Base-by-base conservation (phyloP, 1,284 basidiomycete species). In the Sporisorium iseilematis-ciliati region DNA sequence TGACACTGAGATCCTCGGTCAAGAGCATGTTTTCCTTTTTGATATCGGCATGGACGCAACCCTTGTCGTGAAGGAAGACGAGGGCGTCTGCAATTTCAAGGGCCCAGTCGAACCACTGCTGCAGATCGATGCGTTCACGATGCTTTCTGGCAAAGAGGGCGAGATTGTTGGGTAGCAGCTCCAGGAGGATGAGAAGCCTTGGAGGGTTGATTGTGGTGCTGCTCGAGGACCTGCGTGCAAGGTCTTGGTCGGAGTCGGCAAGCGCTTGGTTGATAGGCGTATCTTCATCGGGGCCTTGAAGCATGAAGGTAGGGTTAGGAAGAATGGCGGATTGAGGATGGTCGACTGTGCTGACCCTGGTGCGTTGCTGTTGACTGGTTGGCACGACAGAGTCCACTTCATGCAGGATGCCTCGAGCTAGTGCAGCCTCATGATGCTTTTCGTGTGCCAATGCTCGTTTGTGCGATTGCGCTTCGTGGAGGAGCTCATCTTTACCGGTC, bases 11-110 rank as follows among this genome's bases (percentile, higher is more conserved):
- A 16, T 75, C 66, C n/a, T 74, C 65, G 16, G 81, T 75, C 29
- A 84, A 56, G 40, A 84, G 67, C 55, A 83, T 78, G 57, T 85
- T 85, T 52, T 85, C 82, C 57, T 79, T 77, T 64, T 85, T 85
- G 55, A 85, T 75, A 57, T 85, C 83, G 11, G 78, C 77, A 45
- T 85, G 83, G 5, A 83, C 75, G 43, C 80, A 82, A 11, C 82
- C 82, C 10, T 73, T 70, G 0, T 31, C 54, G 59, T 85, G 83
- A 3, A 84, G 70, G 60, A 80, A 85, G 45, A 64, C 69, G 31
- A 85, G 29, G 0, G 78, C 77, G 1, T 57, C 53, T 21, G 75
- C 49, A 45, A 85, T 78, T 52, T 85, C 65, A 5, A 57, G 42
- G 0, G 81, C 83, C 80, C 81, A 84, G n/a, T 45, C 51, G 43